Conservation (phyloP, 208 protist genomes). For the Crithidia fasciculata region DNA sequence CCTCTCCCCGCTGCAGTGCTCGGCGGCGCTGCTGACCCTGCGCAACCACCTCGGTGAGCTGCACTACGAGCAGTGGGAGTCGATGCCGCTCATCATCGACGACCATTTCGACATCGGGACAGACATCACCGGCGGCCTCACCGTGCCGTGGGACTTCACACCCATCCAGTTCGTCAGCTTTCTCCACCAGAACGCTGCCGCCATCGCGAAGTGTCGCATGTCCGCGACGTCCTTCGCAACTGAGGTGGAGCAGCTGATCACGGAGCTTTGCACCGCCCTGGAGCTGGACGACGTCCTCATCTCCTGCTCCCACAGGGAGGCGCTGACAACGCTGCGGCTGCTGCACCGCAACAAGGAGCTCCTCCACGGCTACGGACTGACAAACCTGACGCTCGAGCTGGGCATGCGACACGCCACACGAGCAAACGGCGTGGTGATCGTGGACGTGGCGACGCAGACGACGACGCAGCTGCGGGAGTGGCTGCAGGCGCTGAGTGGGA, state of each 20-base stretch:
- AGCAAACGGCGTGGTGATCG: constrained; percentile 90
- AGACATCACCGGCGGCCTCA: constrained; percentile 74
- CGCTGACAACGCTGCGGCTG: constrained; percentile 62
- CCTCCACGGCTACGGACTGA: constrained; percentile 73
- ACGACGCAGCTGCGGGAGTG: constrained; percentile 63
- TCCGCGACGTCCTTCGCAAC: constrained; percentile 54
- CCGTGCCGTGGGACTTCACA: constrained; percentile 91
- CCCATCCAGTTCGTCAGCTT: constrained; percentile 81
- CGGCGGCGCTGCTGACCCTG: constrained; percentile 88
- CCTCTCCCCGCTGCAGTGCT: constrained; percentile 86
- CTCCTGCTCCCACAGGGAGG: constrained; percentile 85
- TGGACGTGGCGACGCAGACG: constrained; percentile 52
- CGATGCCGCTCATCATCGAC: constrained; percentile 86
- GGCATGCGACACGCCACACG: constrained; percentile 75
- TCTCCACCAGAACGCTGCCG: constrained; percentile 76
- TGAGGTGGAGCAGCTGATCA: constrained; percentile 81
- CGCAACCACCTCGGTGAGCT: constrained; percentile 78
- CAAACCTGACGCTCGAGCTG: constrained; percentile 84
- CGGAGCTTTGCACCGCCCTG: constrained; percentile 73
- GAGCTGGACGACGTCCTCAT: constrained; percentile 91
- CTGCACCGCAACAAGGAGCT: constrained; percentile 81
- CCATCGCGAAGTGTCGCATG: constrained; percentile 60
- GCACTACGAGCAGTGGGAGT: constrained; percentile 89
- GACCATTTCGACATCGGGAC: constrained; percentile 81
- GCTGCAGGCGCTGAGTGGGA: constrained; percentile 71